Evolutionary conservation across 805 yeast genomes (phyloP), one percentile per base, ranked within the genome.

Genomic region (Teunomyces cretensis): DNA sequence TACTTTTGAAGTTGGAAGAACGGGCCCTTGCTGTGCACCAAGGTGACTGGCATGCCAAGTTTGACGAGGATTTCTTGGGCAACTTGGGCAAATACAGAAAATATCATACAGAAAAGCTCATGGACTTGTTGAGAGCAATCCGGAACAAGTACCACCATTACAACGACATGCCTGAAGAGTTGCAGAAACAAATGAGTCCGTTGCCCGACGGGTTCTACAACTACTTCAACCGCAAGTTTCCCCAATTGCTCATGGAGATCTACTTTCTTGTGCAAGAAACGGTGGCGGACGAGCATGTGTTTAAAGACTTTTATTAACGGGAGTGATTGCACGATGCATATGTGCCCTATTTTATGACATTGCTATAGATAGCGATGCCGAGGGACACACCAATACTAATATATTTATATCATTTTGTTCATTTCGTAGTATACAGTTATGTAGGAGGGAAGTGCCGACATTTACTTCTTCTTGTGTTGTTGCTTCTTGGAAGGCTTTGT

Each of bases 81-180:
- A 90, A 92, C 58, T 72, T 94, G 51, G 97, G 96, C 14, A 88
- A 88, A 59, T 94, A 89, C 62, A 77, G 99, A 54, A 91, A 89
- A 63, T 94, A 94, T 62, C 84, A 85, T 51, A 78, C 86, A 0
- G 81, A 78, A 46, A 86, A 83, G 55, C 65, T 94, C 38, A 81
- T 90, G 83, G 99, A 94, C 62, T 67, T 94, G 42, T 66, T 94
- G 47, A 73, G 99, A 47, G 97, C 97, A 0, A 65, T 94, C 54
- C 76, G 99, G 56, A 94, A 94, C 68, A 94, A 94, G 64, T 85
- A 88, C 58, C 98, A 94, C 63, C 99, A 94, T 63, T 92, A 78
- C 63, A 89, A 89, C 66, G 99, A 94, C 62, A 68, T 91, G 59
- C 96, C 97, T 1, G 74, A 67, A 8, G 78, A 71, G 11, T 72